Evolutionary conservation across 345 rosid genomes (phyloP).

Genomic region (Eucalyptus erythrocorys): DNA sequence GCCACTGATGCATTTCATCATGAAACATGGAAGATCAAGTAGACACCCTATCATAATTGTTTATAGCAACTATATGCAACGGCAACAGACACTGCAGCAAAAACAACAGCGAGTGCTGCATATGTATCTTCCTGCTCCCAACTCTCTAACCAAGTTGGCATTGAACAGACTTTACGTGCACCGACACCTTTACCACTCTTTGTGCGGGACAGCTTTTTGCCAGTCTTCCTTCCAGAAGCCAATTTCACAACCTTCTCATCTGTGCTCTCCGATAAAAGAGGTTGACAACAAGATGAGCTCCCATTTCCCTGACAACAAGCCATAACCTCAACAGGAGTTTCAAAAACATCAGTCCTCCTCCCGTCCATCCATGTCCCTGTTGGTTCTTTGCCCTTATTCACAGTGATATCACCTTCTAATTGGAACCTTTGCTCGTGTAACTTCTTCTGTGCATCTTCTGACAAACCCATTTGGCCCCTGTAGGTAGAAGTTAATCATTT

Average conservation of each 20-base stretch:
- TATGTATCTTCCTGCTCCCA: slow-evolving; percentile 90
- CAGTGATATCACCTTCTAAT: slow-evolving; percentile 13
- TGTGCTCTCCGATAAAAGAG: slow-evolving; percentile 8
- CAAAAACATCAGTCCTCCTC: not conserved
- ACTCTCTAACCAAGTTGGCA: slow-evolving; percentile 66
- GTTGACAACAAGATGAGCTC: slow-evolving; percentile 36
- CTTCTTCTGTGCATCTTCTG: slow-evolving; percentile 59
- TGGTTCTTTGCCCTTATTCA: slow-evolving; percentile 7
- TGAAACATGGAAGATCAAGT: not conserved
- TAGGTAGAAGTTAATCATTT: not conserved
- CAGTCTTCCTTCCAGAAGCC: slow-evolving; percentile 30
- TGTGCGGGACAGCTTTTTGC: slow-evolving; percentile 13
- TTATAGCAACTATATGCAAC: slow-evolving; percentile 67
- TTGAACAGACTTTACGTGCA: slow-evolving; percentile 23
- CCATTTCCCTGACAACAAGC: slow-evolving; percentile 62
- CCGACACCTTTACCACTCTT: slow-evolving; percentile 27
- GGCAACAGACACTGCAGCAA: slow-evolving; percentile 71
- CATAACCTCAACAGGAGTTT: slow-evolving; percentile 19
- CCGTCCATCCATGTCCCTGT: slow-evolving; percentile 5
- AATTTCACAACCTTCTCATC: slow-evolving; percentile 6
- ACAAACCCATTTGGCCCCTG: slow-evolving; percentile 92
- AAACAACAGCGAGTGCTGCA: slow-evolving; percentile 68
- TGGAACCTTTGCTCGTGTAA: slow-evolving; percentile 50
- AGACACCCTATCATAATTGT: slow-evolving; percentile 9
- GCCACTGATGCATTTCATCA: not conserved